phyloP scores from a whole-genome alignment of 2,329 filamentous ascomycete genomes.

The Trichoderma aggressivum region DNA sequence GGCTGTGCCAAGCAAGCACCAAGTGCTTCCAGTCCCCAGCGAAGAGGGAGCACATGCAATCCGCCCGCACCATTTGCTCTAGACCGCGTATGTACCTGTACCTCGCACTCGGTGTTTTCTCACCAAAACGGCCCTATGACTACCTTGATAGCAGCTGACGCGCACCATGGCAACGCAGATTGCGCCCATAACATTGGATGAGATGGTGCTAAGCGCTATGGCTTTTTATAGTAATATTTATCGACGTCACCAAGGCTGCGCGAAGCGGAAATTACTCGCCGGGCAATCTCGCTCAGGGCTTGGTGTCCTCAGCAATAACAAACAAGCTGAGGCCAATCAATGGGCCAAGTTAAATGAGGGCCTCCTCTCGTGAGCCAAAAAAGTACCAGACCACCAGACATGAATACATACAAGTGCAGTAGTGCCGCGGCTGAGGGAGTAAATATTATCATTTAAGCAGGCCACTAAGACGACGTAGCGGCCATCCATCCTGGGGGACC shows the following conservation, averaged over 20 bases:
- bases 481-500: not conserved
- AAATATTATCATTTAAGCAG: not conserved
- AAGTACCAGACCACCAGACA: not conserved
- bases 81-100: not conserved
- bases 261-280: constrained; percentile 12
- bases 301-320: constrained; percentile 8
- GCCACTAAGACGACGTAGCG: not conserved
- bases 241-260: constrained; percentile 10
- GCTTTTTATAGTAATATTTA: constrained; percentile 9
- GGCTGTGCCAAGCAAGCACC: not conserved
- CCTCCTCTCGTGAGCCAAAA: not conserved
- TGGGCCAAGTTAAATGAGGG: not conserved
- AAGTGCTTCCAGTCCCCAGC: not conserved
- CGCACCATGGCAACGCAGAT: constrained; percentile 14
- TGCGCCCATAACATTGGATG: not conserved
- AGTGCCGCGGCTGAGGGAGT: not conserved
- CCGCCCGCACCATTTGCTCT: not conserved
- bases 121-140: not conserved
- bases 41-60: not conserved
- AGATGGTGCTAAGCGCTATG: constrained; percentile 8
- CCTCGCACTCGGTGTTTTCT: not conserved
- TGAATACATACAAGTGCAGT: not conserved
- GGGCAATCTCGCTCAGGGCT: constrained; percentile 5
- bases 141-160: constrained; percentile 2
- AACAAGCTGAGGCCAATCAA: not conserved